Conservation (phyloP, 371 early-diverging fungal species). For the Massospora cicadina region DNA sequence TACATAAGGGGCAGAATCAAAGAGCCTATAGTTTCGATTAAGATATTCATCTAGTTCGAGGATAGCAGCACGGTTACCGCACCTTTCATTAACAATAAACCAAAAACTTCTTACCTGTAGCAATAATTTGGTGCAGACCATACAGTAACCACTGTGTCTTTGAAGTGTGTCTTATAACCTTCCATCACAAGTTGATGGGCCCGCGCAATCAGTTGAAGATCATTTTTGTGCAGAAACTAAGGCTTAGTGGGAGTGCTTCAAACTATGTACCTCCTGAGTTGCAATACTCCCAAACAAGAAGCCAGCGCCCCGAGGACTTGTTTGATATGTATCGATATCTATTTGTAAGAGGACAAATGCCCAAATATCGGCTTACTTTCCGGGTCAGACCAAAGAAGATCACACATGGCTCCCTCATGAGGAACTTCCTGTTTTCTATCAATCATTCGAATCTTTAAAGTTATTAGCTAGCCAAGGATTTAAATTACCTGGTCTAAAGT, state of each 20-base stretch:
- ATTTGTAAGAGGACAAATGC: conserved; percentile 8
- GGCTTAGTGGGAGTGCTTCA: neutral
- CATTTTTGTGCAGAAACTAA: conserved; percentile 74
- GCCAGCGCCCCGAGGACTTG: conserved; percentile 96
- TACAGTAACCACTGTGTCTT: conserved; percentile 91
- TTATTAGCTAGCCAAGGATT: neutral
- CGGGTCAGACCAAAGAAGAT: conserved; percentile 98
- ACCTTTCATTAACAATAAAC: conserved; percentile 17
- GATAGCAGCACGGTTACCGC: conserved; percentile 98
- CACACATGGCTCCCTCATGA: conserved; percentile 98
- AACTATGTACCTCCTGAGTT: conserved; percentile 40
- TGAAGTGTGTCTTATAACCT: conserved; percentile 92
- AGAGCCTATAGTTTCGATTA: conserved; percentile 60
- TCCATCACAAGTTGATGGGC: conserved; percentile 99
- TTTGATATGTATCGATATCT: conserved; percentile 86
- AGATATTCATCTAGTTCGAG: conserved; percentile 89
- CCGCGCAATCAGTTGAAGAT: conserved; percentile 84
- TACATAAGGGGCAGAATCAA: conserved; percentile 18
- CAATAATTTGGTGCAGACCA: conserved; percentile 99
- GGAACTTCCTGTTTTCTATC: conserved; percentile 98
- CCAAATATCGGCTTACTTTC: conserved; percentile 36
- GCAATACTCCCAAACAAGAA: conserved; percentile 95
- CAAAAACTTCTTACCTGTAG: conserved; percentile 33
- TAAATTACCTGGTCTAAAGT: conserved; percentile 76
- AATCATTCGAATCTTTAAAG: conserved; percentile 66